Conservation (phyloP, 2,329 filamentous ascomycete genomes). For the Sporothrix dimorphospora region DNA sequence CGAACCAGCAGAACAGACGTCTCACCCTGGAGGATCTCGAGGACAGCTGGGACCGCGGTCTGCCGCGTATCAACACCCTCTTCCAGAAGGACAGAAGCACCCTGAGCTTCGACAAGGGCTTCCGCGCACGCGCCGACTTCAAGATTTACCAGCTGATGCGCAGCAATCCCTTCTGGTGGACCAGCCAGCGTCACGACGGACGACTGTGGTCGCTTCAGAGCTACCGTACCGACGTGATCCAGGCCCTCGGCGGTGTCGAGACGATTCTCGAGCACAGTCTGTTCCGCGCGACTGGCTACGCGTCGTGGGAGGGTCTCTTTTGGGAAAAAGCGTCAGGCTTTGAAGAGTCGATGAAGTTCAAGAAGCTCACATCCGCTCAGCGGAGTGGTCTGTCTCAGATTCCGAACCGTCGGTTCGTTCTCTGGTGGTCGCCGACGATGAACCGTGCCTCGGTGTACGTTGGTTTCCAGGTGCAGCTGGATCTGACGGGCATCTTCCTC, state of each 20-base stretch:
- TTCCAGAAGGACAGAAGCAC: constrained; percentile 99
- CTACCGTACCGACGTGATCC: constrained; percentile 91
- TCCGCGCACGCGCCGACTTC: constrained; percentile 93
- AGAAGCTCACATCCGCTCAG: constrained; percentile 97
- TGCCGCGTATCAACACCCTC: constrained; percentile 96
- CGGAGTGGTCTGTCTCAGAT: constrained; percentile 97
- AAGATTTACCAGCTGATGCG: constrained; percentile 99
- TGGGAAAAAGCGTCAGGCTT: constrained; percentile 68
- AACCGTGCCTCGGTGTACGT: constrained; percentile 97
- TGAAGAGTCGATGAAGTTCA: constrained; percentile 85
- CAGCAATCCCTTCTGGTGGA: constrained; percentile 99
- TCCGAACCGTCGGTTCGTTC: constrained; percentile 94
- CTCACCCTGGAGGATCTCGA: constrained; percentile 95
- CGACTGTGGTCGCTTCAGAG: constrained; percentile 95
- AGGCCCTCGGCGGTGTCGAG: constrained; percentile 93
- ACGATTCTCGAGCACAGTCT: constrained; percentile 96
- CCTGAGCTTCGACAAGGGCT: constrained; percentile 97
- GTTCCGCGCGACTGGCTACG: constrained; percentile 96
- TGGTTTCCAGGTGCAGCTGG: constrained; percentile 98
- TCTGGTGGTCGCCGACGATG: constrained; percentile 95
- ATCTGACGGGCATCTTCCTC: constrained; percentile 97
- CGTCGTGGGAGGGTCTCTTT: constrained; percentile 94
- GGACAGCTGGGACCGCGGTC: constrained; percentile 96
- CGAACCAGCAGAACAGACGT: constrained; percentile 94
- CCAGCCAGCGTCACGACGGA: constrained; percentile 92